phyloP scores from a whole-genome alignment of 306 rosid species.

The Luffa acutangula region DNA sequence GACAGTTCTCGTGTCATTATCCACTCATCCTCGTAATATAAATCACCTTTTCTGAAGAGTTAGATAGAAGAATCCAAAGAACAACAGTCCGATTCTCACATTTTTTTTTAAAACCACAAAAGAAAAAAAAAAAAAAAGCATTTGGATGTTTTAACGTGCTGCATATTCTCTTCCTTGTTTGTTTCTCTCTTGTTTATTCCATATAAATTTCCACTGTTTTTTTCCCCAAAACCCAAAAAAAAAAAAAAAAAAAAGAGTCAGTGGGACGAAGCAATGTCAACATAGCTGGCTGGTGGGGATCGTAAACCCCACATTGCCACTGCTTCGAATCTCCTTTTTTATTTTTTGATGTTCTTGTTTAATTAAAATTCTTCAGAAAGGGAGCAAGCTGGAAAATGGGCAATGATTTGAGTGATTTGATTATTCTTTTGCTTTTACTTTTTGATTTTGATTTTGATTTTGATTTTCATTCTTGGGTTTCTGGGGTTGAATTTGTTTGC shows the following conservation, averaged over 20 bases:
- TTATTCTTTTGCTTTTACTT: neutral
- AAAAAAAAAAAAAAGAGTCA: neutral
- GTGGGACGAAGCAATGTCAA: slow-evolving; percentile 65
- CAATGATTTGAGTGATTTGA: slow-evolving; percentile 5
- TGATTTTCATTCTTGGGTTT: neutral
- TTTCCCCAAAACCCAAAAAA: neutral
- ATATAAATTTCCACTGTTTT: neutral
- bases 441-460: neutral
- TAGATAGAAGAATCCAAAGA: neutral
- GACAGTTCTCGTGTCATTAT: neutral
- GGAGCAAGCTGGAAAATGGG: neutral
- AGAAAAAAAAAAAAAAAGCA: neutral
- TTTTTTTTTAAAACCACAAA: neutral
- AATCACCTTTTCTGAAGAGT: neutral
- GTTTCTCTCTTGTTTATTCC: neutral
- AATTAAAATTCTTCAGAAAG: neutral
- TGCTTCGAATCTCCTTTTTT: slow-evolving; percentile 27
- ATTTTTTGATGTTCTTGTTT: neutral
- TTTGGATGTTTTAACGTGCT: neutral
- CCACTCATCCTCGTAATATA: slow-evolving; percentile 4
- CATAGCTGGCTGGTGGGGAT: slow-evolving; percentile 90
- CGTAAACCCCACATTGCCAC: slow-evolving; percentile 52
- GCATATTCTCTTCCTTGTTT: slow-evolving; percentile 1
- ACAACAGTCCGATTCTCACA: neutral
- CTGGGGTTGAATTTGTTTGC: slow-evolving; percentile 11